A percentile compares a stretch with the other conserved stretches of the same genome.
Evolutionary conservation across 1,284 basidiomycete species (phyloP).

Genomic region (Amylostereum areolatum): DNA sequence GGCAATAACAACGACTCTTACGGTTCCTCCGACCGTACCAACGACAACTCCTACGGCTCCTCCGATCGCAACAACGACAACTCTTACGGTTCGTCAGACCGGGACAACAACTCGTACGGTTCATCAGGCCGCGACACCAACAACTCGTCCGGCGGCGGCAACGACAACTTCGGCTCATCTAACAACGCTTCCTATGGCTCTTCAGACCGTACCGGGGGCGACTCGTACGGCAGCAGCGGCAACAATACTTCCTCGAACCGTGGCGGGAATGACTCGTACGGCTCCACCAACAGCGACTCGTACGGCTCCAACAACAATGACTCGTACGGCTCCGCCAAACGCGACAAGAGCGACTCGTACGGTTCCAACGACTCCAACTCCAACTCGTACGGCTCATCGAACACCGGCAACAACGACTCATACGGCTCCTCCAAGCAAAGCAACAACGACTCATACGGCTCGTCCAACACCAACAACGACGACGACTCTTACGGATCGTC

Average conservation of each 20-base stretch:
- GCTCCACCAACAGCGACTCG: constrained; percentile 3
- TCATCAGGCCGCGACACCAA: too few species aligned
- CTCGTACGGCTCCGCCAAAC: constrained; percentile 6
- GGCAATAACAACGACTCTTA: too few species aligned
- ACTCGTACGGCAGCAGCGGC: neutral
- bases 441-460: constrained; percentile 2
- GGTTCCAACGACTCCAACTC: neutral
- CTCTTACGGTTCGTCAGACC: too few species aligned
- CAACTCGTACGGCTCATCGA: neutral
- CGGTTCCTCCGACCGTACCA: too few species aligned
- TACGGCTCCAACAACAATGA: constrained; percentile 4
- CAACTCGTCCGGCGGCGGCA: too few species aligned
- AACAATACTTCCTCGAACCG: neutral
- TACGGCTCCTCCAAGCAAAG: constrained; percentile 2
- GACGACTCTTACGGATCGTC: constrained; percentile 8
- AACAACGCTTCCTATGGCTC: too few species aligned
- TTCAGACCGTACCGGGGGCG: too few species aligned
- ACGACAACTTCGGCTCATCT: too few species aligned
- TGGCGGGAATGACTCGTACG: constrained; percentile 3
- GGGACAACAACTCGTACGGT: too few species aligned
- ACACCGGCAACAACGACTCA: constrained; percentile 5
- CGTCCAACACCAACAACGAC: constrained; percentile 8
- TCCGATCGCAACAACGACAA: too few species aligned
- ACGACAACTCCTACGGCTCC: too few species aligned
- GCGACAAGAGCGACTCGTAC: neutral